Percentiles rank a stretch among this genome's conserved stretches.
Evolutionary conservation across 1,139 yeast genomes (phyloP).

Genomic region (Candida albicans): DNA sequence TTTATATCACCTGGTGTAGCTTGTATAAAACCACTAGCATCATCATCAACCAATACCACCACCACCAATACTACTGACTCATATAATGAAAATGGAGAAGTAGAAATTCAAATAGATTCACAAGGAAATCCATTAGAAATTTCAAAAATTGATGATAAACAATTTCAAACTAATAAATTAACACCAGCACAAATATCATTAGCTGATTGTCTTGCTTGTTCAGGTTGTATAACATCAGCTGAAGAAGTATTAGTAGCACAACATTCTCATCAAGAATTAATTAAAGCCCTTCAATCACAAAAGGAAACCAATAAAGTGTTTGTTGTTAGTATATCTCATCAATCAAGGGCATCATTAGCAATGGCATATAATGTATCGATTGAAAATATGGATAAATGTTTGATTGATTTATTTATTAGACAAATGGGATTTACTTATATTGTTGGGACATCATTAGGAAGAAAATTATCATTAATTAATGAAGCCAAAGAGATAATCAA

Average conservation of each 20-base stretch:
- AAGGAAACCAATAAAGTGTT: conserved; percentile 40
- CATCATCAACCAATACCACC: not conserved
- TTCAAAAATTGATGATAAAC: conserved; percentile 54
- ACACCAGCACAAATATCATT: conserved; percentile 86
- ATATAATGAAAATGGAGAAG: conserved; percentile 31
- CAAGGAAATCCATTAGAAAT: conserved; percentile 73
- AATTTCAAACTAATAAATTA: conserved; percentile 33
- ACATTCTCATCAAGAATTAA: conserved; percentile 80
- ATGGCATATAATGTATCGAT: conserved; percentile 59
- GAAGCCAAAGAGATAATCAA: conserved; percentile 49
- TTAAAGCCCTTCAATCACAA: conserved; percentile 51
- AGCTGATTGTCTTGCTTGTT: conserved; percentile 93
- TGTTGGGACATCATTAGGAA: conserved; percentile 83
- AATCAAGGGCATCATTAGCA: conserved; percentile 80
- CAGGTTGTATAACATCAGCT: conserved; percentile 96
- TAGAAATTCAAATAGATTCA: conserved; percentile 66
- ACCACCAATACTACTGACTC: conserved; percentile 20
- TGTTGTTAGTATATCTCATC: conserved; percentile 84
- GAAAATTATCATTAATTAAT: conserved; percentile 66
- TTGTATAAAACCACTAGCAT: conserved; percentile 66
- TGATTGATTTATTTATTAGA: conserved; percentile 57
- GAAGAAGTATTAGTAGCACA: conserved; percentile 90
- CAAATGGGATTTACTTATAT: conserved; percentile 70
- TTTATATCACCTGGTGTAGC: conserved; percentile 94
- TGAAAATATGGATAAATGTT: conserved; percentile 57